Base-by-base conservation (phyloP, 2,329 filamentous ascomycete species). In the Microdochium bolleyi region DNA sequence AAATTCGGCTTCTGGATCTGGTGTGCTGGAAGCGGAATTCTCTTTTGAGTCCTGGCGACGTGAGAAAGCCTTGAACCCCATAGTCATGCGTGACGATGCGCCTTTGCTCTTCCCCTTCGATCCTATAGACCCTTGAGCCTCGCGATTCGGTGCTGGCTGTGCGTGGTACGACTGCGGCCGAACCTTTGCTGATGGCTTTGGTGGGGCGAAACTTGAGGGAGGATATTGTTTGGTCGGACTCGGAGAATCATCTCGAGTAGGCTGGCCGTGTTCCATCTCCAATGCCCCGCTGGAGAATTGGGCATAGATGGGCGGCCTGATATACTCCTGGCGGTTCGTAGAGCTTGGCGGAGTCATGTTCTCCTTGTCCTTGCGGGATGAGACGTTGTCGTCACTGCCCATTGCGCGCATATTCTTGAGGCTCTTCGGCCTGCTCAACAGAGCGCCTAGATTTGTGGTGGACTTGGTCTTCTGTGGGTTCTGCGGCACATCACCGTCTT, bases 391-490 rank as follows among this genome's bases (percentile, higher is more conserved):
- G 13, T 82, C 79, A 32, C 70, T 71, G 14, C 66, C 66, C 49
- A 74, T 62, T 54, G 76, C 77, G 56, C 82, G 79, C 24, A 87
- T 70, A 58, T 82, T 85, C 62, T 85, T 89, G 51, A 84, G 77
- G 10, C 89, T 90, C 65, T 87, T 90, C 54, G 84, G 83, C 53
- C 87, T 85, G 53, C 83, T 84, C 51, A 96, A 79, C 52, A 96
- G 79, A 3, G 79, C 83, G 1, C 83, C 83, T n/a, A 97, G 76
- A 65, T 91, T 95, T 30, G 88, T 88, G 3, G 88, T 80, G 0
- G 92, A 95, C 68, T 92, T 95, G 37, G 81, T 81, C 73, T 92
- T 95, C 64, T 86, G 87, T 24, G 83, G 82, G 63, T 87, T 88
- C 54, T 76, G 76, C 11, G 78, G 77, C 41, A 79, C 79, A 24